Conservation (phyloP, 805 yeast species). For the Wickerhamiella shivajii region DNA sequence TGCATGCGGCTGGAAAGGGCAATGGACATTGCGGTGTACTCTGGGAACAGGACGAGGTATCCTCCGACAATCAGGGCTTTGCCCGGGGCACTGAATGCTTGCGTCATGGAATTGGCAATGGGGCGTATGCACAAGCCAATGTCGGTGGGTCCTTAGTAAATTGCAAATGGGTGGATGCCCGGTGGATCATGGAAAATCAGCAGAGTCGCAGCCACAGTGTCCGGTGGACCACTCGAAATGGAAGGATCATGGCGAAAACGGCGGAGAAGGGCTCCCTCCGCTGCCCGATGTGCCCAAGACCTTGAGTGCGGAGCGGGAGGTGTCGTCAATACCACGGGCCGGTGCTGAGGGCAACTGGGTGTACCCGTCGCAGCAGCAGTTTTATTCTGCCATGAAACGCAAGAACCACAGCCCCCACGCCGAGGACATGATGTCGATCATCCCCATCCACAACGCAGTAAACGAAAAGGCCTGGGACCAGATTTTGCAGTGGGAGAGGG, state of each 20-base stretch:
- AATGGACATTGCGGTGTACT: constrained; percentile 61
- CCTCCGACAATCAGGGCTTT: constrained; percentile 94
- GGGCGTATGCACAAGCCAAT: background rate
- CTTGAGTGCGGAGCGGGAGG: constrained; percentile 59
- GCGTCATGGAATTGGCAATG: background rate
- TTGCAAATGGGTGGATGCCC: constrained; percentile 15
- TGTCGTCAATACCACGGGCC: constrained; percentile 74
- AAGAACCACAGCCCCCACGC: constrained; percentile 78
- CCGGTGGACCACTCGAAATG: constrained; percentile 13
- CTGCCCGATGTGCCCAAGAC: constrained; percentile 19
- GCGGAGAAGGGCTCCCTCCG: constrained; percentile 24
- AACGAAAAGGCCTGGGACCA: constrained; percentile 88
- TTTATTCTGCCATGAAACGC: constrained; percentile 84
- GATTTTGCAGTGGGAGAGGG: constrained; percentile 66
- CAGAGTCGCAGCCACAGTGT: constrained; percentile 21
- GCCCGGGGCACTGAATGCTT: constrained; percentile 83
- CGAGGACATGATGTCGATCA: constrained; percentile 74
- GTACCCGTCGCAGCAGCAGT: constrained; percentile 91
- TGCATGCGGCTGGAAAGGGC: constrained; percentile 88
- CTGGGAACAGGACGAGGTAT: constrained; percentile 72
- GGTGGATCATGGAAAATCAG: constrained; percentile 13
- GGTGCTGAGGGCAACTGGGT: constrained; percentile 63
- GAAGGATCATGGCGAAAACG: constrained; percentile 19
- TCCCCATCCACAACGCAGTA: constrained; percentile 87
- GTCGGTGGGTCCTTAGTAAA: no score